Base-by-base conservation (phyloP, 352 stramenopile species). In the Vaucheria bursata region DNA sequence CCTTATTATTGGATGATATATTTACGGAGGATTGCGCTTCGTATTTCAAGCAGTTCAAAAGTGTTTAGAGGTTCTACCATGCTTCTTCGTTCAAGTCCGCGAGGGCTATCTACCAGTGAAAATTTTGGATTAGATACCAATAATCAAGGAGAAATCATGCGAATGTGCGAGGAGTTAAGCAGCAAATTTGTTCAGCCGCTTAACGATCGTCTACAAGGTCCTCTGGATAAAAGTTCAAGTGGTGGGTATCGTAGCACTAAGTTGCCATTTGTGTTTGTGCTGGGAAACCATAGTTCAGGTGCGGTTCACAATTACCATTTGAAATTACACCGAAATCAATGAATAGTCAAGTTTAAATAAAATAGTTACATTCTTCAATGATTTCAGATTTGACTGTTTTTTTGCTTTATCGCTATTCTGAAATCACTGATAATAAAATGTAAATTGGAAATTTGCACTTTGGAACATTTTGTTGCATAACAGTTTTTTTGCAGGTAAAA, bases 281-380 rank as follows among this genome's bases (percentile, higher is more conserved):
- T 99, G 25, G 96, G 96, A 32, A 99, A 99, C 87, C 96, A 99
- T 86, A 98, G 93, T 74, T 97, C 89, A 1, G 96, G 96, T 59
- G 45, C 12, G 45, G 12, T n/a, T n/a, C n/a, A n/a, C n/a, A n/a
- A n/a, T n/a, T n/a, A n/a, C n/a, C n/a, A n/a, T n/a, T n/a, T n/a
- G n/a, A n/a, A n/a, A n/a, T n/a, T n/a, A n/a, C n/a, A n/a, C n/a
- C n/a, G n/a, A n/a, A n/a, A n/a, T n/a, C n/a, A n/a, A n/a, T n/a
- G n/a, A n/a, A n/a, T n/a, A n/a, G n/a, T n/a, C n/a, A n/a, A n/a
- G n/a, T n/a, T n/a, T n/a, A n/a, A n/a, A n/a, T n/a, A n/a, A n/a
- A n/a, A n/a, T n/a, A n/a, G n/a, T n/a, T n/a, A n/a, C n/a, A n/a
- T n/a, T n/a, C n/a, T n/a, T n/a, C n/a, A n/a, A n/a, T n/a, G n/a